These are phyloP conservation scores for Platismatia glauca DNA, from an alignment of 495 filamentous ascomycete genomes.

Conservation along the genomic window DNA sequence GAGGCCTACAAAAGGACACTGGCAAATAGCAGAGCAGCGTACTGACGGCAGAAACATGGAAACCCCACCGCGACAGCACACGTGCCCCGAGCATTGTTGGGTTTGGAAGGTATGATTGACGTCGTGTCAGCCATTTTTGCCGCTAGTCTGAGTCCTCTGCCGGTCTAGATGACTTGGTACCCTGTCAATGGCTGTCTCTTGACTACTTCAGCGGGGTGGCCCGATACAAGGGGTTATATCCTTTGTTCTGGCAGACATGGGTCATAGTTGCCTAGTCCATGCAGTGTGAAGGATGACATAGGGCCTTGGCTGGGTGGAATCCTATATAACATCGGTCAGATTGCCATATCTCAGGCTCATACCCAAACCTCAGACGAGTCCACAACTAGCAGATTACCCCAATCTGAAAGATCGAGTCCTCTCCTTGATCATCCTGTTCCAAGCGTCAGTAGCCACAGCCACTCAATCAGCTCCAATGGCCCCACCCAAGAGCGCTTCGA, in stretches of 20 bases:
- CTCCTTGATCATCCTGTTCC: neutral
- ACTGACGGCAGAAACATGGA: neutral
- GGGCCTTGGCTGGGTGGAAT: neutral
- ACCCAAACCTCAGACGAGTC: too few species aligned
- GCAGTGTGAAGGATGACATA: neutral
- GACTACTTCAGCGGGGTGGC: neutral
- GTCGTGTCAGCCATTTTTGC: neutral
- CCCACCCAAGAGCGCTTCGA: neutral
- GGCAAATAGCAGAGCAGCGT: neutral
- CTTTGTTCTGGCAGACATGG: neutral
- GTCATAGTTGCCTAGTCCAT: neutral
- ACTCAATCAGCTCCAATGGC: slow-evolving; percentile 5
- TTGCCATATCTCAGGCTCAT: neutral
- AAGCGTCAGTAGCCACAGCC: neutral
- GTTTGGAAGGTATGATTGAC: neutral
- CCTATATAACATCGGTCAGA: slow-evolving; percentile 4
- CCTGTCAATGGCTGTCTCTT: neutral
- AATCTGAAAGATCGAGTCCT: neutral
- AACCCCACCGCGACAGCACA: too few species aligned
- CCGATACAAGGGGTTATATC: neutral
- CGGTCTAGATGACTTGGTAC: neutral
- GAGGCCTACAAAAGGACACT: slow-evolving; percentile 8
- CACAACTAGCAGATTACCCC: neutral
- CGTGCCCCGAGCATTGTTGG: neutral
- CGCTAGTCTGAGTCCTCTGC: neutral